These are phyloP conservation scores for Acanthamoeba comandoni DNA, from an alignment of 208 protist species.

Conservation along the genomic window DNA sequence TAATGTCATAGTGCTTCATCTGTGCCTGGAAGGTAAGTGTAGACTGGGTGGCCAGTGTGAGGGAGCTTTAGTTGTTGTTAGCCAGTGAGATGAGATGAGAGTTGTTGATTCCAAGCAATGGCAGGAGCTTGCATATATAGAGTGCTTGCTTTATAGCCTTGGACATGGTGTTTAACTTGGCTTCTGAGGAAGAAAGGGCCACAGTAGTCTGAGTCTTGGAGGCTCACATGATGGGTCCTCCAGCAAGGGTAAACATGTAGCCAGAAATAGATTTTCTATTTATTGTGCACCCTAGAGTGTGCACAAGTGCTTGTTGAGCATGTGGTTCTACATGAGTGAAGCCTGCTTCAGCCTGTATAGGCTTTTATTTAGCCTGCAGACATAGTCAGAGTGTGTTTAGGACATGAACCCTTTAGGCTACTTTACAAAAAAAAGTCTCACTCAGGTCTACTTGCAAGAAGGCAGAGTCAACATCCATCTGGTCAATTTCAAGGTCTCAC, in stretches of 20 bases:
- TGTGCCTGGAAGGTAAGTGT: not conserved
- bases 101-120: not conserved
- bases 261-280: not conserved
- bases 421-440: not conserved
- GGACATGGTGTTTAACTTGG: not conserved
- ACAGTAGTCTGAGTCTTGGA: not conserved
- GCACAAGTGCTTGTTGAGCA: not conserved
- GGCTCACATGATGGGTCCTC: not conserved
- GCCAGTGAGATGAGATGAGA: not conserved
- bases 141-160: not conserved
- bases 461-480: constrained; percentile 39
- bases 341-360: constrained; percentile 24
- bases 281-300: no score
- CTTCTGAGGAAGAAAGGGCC: not conserved
- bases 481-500: not conserved
- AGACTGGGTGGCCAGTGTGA: not conserved
- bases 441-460: not conserved
- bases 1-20: constrained; percentile 30
- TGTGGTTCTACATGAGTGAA: not conserved
- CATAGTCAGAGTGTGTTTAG: not conserved
- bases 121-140: not conserved
- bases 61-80: not conserved
- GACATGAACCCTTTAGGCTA: constrained; percentile 8
- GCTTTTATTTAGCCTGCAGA: not conserved
- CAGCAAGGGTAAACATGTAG: not conserved